A percentile compares a stretch with the other conserved stretches of the same genome.
phyloP scores from a whole-genome alignment of 1,284 basidiomycete genomes.

The Pseudozyma sp. region DNA sequence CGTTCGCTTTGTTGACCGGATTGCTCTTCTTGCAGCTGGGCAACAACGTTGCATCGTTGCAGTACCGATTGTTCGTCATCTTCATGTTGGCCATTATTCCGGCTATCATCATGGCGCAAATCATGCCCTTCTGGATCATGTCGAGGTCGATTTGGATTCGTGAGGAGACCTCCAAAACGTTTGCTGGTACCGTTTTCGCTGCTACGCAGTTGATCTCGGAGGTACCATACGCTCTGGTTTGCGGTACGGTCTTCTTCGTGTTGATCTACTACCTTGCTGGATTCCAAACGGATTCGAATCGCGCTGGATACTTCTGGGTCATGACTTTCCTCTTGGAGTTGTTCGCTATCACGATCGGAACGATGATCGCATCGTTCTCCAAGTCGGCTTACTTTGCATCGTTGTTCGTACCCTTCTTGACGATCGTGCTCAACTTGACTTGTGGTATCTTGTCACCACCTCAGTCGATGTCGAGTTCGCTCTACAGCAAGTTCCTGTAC shows the following conservation, averaged over 20 bases:
- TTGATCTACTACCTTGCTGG: constrained; percentile 74
- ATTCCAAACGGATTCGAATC: constrained; percentile 72
- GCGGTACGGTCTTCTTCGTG: constrained; percentile 48
- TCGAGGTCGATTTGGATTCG: constrained; percentile 72
- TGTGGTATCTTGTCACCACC: constrained; percentile 79
- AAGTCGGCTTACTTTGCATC: constrained; percentile 76
- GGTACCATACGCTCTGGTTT: constrained; percentile 79
- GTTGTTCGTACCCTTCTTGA: constrained; percentile 80
- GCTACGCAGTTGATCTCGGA: constrained; percentile 67
- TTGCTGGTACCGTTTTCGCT: constrained; percentile 67
- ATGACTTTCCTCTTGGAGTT: constrained; percentile 63
- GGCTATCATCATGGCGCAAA: constrained; percentile 81
- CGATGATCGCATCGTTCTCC: constrained; percentile 71
- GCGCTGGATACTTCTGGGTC: constrained; percentile 81
- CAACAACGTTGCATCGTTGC: constrained; percentile 77
- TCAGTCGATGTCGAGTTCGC: constrained; percentile 42
- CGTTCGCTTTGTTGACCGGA: constrained; percentile 81
- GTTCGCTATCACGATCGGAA: constrained; percentile 55
- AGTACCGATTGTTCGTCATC: constrained; percentile 85
- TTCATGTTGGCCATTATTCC: constrained; percentile 75
- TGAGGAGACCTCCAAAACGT: constrained; percentile 62
- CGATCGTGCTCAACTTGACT: constrained; percentile 70
- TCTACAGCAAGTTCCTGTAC: constrained; percentile 62
- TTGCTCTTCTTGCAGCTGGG: constrained; percentile 85
- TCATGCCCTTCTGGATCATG: constrained; percentile 87